These are phyloP conservation scores for Fusarium sp. DNA, from an alignment of 2,329 filamentous ascomycete genomes.

Conservation along the genomic window DNA sequence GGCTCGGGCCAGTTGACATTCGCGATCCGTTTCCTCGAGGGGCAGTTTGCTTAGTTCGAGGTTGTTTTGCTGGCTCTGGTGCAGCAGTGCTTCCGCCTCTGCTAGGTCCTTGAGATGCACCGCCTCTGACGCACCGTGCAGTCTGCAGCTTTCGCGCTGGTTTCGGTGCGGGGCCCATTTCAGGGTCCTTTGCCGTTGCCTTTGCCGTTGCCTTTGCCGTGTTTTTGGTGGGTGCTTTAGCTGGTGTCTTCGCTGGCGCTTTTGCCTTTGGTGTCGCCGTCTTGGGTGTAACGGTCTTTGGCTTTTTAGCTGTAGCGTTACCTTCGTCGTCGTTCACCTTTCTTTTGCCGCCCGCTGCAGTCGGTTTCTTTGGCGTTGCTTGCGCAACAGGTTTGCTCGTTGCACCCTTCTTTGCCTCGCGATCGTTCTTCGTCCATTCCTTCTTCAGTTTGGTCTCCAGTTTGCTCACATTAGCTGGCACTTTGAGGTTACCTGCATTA, in stretches of 20 bases:
- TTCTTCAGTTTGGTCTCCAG: constrained; percentile 65
- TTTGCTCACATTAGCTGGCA: constrained; percentile 57
- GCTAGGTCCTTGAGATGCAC: neutral
- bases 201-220: constrained; percentile 6
- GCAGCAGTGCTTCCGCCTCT: neutral
- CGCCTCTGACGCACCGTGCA: neutral
- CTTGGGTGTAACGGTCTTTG: neutral
- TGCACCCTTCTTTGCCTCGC: constrained; percentile 54
- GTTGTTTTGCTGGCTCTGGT: neutral
- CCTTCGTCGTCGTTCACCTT: constrained; percentile 21
- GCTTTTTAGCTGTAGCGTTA: constrained; percentile 13
- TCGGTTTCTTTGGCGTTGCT: neutral
- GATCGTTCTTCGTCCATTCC: constrained; percentile 61
- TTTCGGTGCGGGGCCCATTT: neutral
- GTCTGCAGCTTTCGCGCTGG: neutral
- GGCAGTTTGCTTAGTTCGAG: constrained; percentile 22
- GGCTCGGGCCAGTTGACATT: accelerated
- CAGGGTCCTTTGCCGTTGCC: neutral
- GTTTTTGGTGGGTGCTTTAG: neutral
- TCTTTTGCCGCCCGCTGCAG: constrained; percentile 41
- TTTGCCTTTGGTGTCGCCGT: neutral
- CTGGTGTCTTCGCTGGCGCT: neutral
- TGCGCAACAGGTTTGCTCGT: neutral
- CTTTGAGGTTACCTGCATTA: constrained; percentile 54
- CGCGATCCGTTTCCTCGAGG: constrained; percentile 15